phyloP scores from a whole-genome alignment of 2,329 filamentous ascomycete genomes.

The Calycina herbarum region DNA sequence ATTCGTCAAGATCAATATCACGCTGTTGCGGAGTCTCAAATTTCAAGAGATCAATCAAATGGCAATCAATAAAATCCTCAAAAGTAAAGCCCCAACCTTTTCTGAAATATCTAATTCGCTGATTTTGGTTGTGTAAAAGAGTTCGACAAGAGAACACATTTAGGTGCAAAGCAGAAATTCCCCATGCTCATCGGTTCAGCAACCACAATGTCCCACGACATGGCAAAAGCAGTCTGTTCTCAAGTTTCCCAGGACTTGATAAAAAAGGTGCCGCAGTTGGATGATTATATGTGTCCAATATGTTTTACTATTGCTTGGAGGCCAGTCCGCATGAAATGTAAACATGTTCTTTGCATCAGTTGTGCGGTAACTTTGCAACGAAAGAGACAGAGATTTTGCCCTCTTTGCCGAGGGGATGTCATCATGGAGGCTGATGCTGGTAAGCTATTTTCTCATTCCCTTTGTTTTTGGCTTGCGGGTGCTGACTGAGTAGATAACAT shows the following conservation, averaged over 20 bases:
- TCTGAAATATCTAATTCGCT: conserved; percentile 2
- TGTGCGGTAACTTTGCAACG: conserved; percentile 81
- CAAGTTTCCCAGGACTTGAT: conserved; percentile 73
- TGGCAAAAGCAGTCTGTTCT: conserved; percentile 75
- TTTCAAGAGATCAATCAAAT: conserved; percentile 83
- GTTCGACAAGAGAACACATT: conserved; percentile 81
- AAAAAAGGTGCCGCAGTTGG: conserved; percentile 73
- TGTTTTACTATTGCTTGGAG: conserved; percentile 79
- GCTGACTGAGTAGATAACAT: conserved; percentile 57
- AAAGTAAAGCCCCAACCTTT: conserved; percentile 56
- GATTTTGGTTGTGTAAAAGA: conserved; percentile 47
- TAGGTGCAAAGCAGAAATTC: conserved; percentile 66
- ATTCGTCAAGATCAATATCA: conserved; percentile 71
- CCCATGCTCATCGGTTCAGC: conserved; percentile 58
- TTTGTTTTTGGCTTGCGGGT: too few species aligned
- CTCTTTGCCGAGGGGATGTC: conserved; percentile 71
- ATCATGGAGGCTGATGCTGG: conserved; percentile 69
- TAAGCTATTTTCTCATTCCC: too few species aligned
- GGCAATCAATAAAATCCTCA: conserved; percentile 80
- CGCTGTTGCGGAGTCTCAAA: conserved; percentile 75
- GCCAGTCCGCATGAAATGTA: conserved; percentile 73
- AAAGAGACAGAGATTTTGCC: conserved; percentile 66
- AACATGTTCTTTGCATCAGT: conserved; percentile 79
- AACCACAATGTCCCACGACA: conserved; percentile 61
- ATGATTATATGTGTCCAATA: conserved; percentile 81